Base-by-base conservation (phyloP, 495 filamentous ascomycete species). In the Stereocaulon alpinum region DNA sequence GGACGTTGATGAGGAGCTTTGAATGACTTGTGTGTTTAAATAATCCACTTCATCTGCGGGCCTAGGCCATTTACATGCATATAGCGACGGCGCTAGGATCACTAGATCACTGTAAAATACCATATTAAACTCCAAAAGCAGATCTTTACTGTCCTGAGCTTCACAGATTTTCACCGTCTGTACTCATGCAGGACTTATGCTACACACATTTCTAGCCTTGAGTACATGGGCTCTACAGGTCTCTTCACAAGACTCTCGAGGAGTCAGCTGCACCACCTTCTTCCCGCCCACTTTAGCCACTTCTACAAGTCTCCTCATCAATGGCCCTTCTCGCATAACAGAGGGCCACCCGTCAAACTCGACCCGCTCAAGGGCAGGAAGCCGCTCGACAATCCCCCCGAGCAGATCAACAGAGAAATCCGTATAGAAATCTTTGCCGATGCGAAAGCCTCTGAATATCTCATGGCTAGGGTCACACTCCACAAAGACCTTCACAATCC, bases 291-390 rank as follows among this genome's bases (percentile, higher is more conserved):
- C 62, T 14, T 68, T 72, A 0, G 79, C 76, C 27, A 85, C 80
- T 2, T 80, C 68, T 24, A 87, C 63, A 27, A 95, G 70, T 17
- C 80, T 80, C n/a, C 68, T 70, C 80, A 95, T 86, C 69, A 95
- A 76, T 40, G 78, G 77, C 11, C 86, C 85, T 18, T 76, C 74
- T 66, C 84, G 84, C 69, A 80, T 80, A 24, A 94, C 87, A 50
- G 82, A 82, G 0, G 80, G 74, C 70, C 80, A 89, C 11, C 76
- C 88, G 69, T 94, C 88, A 62, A 94, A 89, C 61, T 90, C 79
- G 24, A 94, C 79, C 22, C 77, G 73, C 22, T 77, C 65, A 24
- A 94, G 60, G 45, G 68, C 72, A 0, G 86, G 84, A 68, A 90
- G 72, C 44, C 76, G 73, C 14, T 72, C 72, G 15, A 92, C 64